Conservation (phyloP, 1,284 basidiomycete species). For the Ceratobasidium sp. region DNA sequence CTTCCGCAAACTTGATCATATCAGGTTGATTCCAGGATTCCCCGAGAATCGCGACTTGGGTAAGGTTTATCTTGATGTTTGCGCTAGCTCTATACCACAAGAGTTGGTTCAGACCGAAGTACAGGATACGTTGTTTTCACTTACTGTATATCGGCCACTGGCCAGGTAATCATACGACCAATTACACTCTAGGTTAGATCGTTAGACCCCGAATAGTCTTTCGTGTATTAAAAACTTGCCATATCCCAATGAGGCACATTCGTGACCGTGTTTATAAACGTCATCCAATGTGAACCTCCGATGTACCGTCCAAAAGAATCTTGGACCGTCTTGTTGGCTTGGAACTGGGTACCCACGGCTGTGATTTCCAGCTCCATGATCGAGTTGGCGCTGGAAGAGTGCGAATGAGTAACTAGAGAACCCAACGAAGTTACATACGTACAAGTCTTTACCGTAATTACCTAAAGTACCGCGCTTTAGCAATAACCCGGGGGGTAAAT, state of each 20-base stretch:
- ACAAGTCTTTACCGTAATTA: conserved; percentile 76
- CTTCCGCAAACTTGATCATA: conserved; percentile 53
- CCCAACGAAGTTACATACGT: neutral
- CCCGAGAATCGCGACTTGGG: conserved; percentile 45
- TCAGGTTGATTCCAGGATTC: conserved; percentile 50
- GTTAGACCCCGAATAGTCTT: neutral
- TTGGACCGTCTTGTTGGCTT: conserved; percentile 28
- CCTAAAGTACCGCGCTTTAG: conserved; percentile 44
- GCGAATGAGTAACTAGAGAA: neutral
- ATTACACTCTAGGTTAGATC: conserved; percentile 29
- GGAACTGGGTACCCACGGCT: conserved; percentile 45
- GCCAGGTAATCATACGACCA: conserved; percentile 47
- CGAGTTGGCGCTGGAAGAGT: conserved; percentile 39
- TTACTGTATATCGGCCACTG: conserved; percentile 46
- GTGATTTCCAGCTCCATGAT: conserved; percentile 47
- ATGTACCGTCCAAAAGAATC: conserved; percentile 31
- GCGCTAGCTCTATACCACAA: conserved; percentile 40
- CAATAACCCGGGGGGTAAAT: neutral
- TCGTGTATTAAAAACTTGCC: conserved; percentile 15
- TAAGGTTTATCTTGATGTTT: conserved; percentile 46
- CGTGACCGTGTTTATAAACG: conserved; percentile 44
- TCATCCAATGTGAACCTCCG: conserved; percentile 46
- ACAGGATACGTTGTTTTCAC: neutral
- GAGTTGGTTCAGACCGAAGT: neutral
- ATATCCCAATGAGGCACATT: conserved; percentile 49